phyloP scores from a whole-genome alignment of 306 rosid genomes.

The Begonia peltatifolia region DNA sequence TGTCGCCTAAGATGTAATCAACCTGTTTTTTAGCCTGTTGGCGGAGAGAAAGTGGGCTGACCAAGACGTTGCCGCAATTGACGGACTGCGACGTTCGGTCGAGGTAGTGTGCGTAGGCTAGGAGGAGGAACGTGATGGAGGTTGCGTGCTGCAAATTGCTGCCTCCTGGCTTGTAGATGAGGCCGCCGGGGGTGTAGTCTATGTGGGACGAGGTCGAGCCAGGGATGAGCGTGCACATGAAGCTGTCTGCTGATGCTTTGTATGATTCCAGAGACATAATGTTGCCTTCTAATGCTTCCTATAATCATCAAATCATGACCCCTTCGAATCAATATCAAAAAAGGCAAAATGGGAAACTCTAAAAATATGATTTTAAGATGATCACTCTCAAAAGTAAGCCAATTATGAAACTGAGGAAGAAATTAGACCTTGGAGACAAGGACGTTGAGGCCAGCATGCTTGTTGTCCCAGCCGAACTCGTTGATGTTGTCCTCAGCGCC shows the following conservation, averaged over 20 bases:
- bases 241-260: conserved; percentile 29
- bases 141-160: conserved; percentile 58
- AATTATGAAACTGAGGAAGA: neutral
- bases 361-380: no score
- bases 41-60: conserved; percentile 25
- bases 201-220: conserved; percentile 34
- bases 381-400: neutral
- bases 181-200: conserved; percentile 46
- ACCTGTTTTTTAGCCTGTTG: conserved; percentile 41
- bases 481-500: conserved; percentile 5
- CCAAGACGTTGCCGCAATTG: conserved; percentile 33
- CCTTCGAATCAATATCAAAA: no score
- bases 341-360: no score
- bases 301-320: no score
- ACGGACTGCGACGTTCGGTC: conserved; percentile 24
- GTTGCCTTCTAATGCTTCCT: no score
- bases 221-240: conserved; percentile 41
- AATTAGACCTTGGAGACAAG: conserved; percentile 41
- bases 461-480: conserved; percentile 68
- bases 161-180: conserved; percentile 41
- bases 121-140: conserved; percentile 33
- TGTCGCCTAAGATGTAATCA: conserved; percentile 73
- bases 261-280: no score
- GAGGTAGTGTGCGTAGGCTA: conserved; percentile 38
- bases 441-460: conserved; percentile 50